Evolutionary conservation across 2,329 filamentous ascomycete genomes (phyloP).

Genomic region (Arachnomyces sp.): DNA sequence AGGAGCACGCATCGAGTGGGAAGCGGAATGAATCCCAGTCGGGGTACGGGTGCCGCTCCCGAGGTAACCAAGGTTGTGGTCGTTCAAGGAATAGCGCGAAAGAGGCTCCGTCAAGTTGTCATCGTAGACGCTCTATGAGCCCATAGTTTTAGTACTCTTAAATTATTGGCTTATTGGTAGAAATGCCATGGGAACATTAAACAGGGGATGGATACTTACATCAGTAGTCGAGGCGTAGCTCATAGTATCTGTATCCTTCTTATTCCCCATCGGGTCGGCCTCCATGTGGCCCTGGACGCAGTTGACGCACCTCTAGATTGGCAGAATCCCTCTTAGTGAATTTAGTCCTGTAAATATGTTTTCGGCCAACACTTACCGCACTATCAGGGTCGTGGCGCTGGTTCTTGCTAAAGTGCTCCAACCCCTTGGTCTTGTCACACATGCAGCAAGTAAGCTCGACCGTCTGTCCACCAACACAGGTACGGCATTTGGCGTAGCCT

Average conservation of each 20-base stretch:
- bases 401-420: slow-evolving; percentile 43
- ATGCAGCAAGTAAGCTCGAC: slow-evolving; percentile 42
- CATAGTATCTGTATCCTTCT: slow-evolving; percentile 13
- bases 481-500: slow-evolving; percentile 32
- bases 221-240: slow-evolving; percentile 1
- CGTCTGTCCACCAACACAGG: slow-evolving; percentile 36
- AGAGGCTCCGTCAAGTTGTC: slow-evolving; percentile 3
- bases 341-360: no score
- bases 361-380: slow-evolving; percentile 31
- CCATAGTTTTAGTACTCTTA: no score
- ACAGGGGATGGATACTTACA: neutral
- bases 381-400: slow-evolving; percentile 39
- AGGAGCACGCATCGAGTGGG: no score
- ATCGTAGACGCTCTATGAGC: slow-evolving; percentile 13
- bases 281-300: slow-evolving; percentile 30
- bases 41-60: no score
- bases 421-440: slow-evolving; percentile 39
- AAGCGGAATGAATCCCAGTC: no score
- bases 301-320: slow-evolving; percentile 33
- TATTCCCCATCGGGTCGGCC: slow-evolving; percentile 25
- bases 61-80: slow-evolving; percentile 3
- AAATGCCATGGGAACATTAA: no score
- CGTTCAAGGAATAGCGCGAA: slow-evolving; percentile 3
- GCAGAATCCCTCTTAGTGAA: no score
- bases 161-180: no score